Evolutionary conservation across 2,329 filamentous ascomycete species (phyloP), one percentile per base, ranked within the genome.

Genomic region (Mycosphaerella sp.): DNA sequence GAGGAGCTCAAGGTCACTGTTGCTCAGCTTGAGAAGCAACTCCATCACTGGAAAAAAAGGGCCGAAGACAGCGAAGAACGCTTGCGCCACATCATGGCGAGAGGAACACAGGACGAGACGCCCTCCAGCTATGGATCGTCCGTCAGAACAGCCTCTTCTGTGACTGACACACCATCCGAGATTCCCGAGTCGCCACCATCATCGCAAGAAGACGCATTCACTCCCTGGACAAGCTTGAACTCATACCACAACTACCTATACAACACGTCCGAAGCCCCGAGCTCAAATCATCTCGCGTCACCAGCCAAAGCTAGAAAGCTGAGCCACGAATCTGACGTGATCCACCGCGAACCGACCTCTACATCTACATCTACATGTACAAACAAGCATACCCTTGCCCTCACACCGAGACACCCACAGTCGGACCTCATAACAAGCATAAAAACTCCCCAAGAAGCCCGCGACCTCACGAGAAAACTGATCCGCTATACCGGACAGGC

Each of bases 1-100:
- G 82, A 87, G 49, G 80, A 83, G 52, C 76, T 95, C 40, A 86
- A 94, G 73, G 78, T 79, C 36, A 77, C 80, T 63, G 89, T 95
- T 63, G 68, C 70, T 54, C 71, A 71, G 57, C 71, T 72, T 61
- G 69, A 73, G 62, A 67, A 60, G 39, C 66, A 71, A 60, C 64
- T 71, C 45, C 64, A 60, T 44, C 56, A 54, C 54, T 62, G 59
- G 60, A 61, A 63, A 56, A 56, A 59, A 50, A 64, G 61, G 56
- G 56, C 53, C 30, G 30, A 34, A 13, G 30, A 34, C 30, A 34
- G 30, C 7, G 30, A 34, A 34, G 10, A 6, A 13, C 21, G 6
- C 21, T 5, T 25, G 21, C 21, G 21, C 21, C 4, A 13, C 10
- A 34, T 34, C 4, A 34, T 34, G 4, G 30, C 7, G 2, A 3